A percentile compares a stretch with the other conserved stretches of the same genome.
Evolutionary conservation across 768 basidiomycete species (phyloP).

Genomic region (Kondoa subrosea): DNA sequence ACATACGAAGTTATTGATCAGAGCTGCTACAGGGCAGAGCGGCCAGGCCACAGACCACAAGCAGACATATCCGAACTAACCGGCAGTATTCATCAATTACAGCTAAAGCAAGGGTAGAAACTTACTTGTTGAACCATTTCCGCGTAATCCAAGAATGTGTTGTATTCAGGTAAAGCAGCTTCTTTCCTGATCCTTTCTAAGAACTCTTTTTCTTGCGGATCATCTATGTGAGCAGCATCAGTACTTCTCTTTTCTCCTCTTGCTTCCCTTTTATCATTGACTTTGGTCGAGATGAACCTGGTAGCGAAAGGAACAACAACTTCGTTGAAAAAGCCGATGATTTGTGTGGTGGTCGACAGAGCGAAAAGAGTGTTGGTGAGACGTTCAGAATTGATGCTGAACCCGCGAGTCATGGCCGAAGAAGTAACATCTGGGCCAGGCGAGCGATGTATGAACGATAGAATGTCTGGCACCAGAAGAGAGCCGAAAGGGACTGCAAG

Average conservation of each 20-base stretch:
- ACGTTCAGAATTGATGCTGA: constrained; percentile 39
- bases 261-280: constrained; percentile 30
- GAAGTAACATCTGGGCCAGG: constrained; percentile 1
- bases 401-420: constrained; percentile 43
- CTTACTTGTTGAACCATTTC: constrained; percentile 75
- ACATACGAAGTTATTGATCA: constrained; percentile 57
- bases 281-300: constrained; percentile 31
- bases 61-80: constrained; percentile 66
- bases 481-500: not conserved
- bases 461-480: constrained; percentile 23
- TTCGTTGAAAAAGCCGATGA: constrained; percentile 57
- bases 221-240: constrained; percentile 44
- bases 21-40: constrained; percentile 68
- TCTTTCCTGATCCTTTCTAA: constrained; percentile 61
- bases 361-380: constrained; percentile 86
- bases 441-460: constrained; percentile 15
- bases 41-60: constrained; percentile 93
- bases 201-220: constrained; percentile 55
- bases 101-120: not conserved
- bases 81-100: not conserved
- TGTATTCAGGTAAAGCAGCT: constrained; percentile 61
- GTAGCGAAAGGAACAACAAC: constrained; percentile 63
- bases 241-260: constrained; percentile 35
- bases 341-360: constrained; percentile 47
- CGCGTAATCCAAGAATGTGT: constrained; percentile 68